Evolutionary conservation across 805 yeast species (phyloP), one percentile per base, ranked within the genome.

Genomic region (Metschnikowia similis): DNA sequence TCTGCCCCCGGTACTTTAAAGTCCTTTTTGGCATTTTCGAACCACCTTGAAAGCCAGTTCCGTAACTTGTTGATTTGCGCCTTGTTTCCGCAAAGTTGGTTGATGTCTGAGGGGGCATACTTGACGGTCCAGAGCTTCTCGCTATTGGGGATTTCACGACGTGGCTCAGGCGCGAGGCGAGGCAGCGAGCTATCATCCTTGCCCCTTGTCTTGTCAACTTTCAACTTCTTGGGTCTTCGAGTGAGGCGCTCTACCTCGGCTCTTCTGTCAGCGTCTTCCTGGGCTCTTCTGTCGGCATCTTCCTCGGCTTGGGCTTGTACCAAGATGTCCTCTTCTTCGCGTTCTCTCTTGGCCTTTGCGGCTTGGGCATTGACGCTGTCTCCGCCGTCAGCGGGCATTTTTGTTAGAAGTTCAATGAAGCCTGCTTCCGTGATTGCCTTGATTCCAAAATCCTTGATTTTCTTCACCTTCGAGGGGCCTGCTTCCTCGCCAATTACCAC

Each of bases 401-500:
- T 79, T 21, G 73, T 60, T 41, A 94, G 74, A 55, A 94, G 72
- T 55, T 83, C 82, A 37, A 87, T 67, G 58, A 94, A 90, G 0
- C 98, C 98, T 9, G 80, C 87, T 66, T 94, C 96, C 60, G 82
- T 84, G 52, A 92, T 85, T 37, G 95, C 89, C 66, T 91, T 91
- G 48, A 89, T 81, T 7, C 80, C 77, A 55, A 84, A 72, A 47
- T 82, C 80, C 59, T 81, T 84, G 56, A 95, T 92, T 61, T 84
- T 88, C 59, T 81, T 81, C 39, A 94, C 82, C 66, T 94, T 94
- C n/a, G 89, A 83, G 2, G 98, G 97, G 0, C 99, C 99, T 2
- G 99, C 98, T 57, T 94, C 97, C 47, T 79, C 89, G 7, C 99
- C 99, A 30, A 94, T 75, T 1, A 94, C 97, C 2, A 92, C 96